Percentiles rank a stretch among this genome's conserved stretches.
Evolutionary conservation across 2,329 filamentous ascomycete species (phyloP).

Genomic region (Epichloe gansuensis): DNA sequence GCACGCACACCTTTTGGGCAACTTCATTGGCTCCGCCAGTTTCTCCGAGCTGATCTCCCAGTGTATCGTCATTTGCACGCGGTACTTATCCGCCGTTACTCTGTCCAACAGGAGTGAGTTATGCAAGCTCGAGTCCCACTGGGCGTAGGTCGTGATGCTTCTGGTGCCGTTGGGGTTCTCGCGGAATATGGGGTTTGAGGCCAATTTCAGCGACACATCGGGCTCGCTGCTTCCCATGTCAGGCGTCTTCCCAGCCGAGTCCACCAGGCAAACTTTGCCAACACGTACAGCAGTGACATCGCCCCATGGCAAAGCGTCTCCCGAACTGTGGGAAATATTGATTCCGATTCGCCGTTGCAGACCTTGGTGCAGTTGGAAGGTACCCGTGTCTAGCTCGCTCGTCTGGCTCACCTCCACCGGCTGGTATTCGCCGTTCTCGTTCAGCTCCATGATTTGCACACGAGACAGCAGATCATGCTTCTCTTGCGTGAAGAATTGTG

Average conservation of each 20-base stretch:
- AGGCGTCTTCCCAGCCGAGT: slow-evolving; percentile 73
- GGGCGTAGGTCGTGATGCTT: slow-evolving; percentile 73
- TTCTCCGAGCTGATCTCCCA: slow-evolving; percentile 82
- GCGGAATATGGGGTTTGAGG: slow-evolving; percentile 66
- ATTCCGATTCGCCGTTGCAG: slow-evolving; percentile 80
- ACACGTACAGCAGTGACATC: slow-evolving; percentile 67
- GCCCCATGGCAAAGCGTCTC: slow-evolving; percentile 79
- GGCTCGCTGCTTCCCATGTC: slow-evolving; percentile 61
- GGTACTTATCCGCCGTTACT: slow-evolving; percentile 83
- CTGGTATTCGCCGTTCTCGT: slow-evolving; percentile 80
- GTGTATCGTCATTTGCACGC: slow-evolving; percentile 72
- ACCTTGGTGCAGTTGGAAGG: slow-evolving; percentile 91
- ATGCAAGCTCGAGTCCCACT: slow-evolving; percentile 95
- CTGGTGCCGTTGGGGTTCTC: slow-evolving; percentile 84
- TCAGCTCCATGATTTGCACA: slow-evolving; percentile 80
- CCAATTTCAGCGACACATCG: slow-evolving; percentile 65
- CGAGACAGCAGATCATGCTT: slow-evolving; percentile 85
- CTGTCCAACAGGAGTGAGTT: slow-evolving; percentile 87
- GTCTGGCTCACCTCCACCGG: slow-evolving; percentile 88
- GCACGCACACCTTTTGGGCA: slow-evolving; percentile 64
- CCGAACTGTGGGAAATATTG: slow-evolving; percentile 82
- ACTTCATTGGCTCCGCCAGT: slow-evolving; percentile 78
- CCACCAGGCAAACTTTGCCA: slow-evolving; percentile 70
- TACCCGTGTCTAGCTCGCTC: slow-evolving; percentile 72
- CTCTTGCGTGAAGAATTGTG: slow-evolving; percentile 87